Percentiles rank a stretch among this genome's conserved stretches.
Evolutionary conservation across 768 basidiomycete species (phyloP).

Genomic region (Leccinum subtestaceum): DNA sequence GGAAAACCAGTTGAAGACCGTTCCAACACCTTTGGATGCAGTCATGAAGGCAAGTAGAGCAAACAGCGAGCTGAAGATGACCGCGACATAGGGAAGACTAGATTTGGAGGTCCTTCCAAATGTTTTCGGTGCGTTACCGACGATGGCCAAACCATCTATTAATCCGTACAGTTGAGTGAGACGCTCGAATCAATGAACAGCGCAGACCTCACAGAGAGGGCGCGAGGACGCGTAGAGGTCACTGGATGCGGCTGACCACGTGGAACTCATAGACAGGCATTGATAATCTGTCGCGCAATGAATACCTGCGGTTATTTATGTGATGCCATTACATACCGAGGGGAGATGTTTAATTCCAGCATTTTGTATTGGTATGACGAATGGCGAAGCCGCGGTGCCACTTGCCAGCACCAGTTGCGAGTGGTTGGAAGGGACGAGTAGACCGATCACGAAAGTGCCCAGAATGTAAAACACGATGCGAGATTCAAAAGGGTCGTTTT

Average conservation of each 20-base stretch:
- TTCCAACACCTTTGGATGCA: constrained; percentile 58
- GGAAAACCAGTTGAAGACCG: constrained; percentile 77
- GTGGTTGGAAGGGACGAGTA: constrained; percentile 54
- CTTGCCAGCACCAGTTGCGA: too few relatives aligned
- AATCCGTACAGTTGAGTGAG: constrained; percentile 1
- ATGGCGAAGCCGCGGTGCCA: too few relatives aligned
- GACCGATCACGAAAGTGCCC: constrained; percentile 72
- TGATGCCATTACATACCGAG: constrained; percentile 33
- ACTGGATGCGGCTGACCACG: constrained; percentile 88
- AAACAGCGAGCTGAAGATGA: constrained; percentile 71
- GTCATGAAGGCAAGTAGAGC: constrained; percentile 78
- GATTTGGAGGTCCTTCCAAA: constrained; percentile 65
- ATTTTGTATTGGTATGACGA: too few relatives aligned
- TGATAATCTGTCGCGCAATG: constrained; percentile 55
- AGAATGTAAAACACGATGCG: constrained; percentile 59
- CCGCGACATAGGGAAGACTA: constrained; percentile 75
- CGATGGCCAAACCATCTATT: constrained; percentile 19
- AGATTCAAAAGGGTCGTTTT: accelerated
- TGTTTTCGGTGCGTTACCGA: constrained; percentile 79
- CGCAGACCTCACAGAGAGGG: constrained; percentile 60
- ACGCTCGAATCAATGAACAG: neutral
- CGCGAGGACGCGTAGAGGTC: constrained; percentile 89
- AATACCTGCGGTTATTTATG: constrained; percentile 7
- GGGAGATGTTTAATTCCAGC: too few relatives aligned
- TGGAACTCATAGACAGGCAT: constrained; percentile 82